phyloP scores from a whole-genome alignment of 176 grass and related monocot genomes.

The Triticum timopheevii region DNA sequence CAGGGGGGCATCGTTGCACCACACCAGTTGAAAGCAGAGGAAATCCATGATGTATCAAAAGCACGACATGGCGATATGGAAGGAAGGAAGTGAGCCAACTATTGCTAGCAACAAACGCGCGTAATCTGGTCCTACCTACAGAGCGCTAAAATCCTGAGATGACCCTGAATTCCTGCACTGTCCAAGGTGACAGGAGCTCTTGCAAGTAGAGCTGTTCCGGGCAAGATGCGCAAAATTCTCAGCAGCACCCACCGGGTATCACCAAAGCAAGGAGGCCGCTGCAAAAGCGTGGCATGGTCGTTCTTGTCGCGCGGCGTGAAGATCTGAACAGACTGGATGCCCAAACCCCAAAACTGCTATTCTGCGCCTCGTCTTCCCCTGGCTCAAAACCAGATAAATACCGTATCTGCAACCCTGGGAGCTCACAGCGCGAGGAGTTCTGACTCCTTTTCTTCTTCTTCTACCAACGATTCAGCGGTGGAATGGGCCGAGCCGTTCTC shows the following conservation, averaged over 20 bases:
- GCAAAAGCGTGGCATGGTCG: not conserved
- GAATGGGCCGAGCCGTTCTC: slow-evolving; percentile 24
- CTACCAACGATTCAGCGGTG: not conserved
- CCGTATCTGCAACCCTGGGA: not conserved
- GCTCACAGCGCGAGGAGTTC: slow-evolving; percentile 72
- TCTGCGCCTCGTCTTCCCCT: not conserved
- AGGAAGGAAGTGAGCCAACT: not conserved
- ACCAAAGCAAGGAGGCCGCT: not conserved
- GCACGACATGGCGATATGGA: slow-evolving; percentile 4
- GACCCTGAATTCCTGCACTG: not conserved
- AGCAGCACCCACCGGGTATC: not conserved
- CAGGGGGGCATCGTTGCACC: not conserved
- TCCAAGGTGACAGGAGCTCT: not conserved
- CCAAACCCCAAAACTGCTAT: slow-evolving; percentile 21
- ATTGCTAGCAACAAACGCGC: not conserved
- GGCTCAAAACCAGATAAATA: not conserved
- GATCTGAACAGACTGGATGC: slow-evolving; percentile 21
- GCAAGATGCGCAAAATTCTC: not conserved
- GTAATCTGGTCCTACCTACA: slow-evolving; percentile 17
- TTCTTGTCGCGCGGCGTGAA: not conserved
- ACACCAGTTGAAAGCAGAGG: not conserved
- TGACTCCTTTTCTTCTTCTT: slow-evolving; percentile 54
- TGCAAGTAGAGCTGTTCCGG: not conserved
- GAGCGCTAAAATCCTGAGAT: slow-evolving; percentile 17
- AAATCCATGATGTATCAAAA: not conserved